Evolutionary conservation across 257 asterid species (phyloP), one percentile per base, ranked within the genome.

Genomic region (Fraxinus cuspidata): DNA sequence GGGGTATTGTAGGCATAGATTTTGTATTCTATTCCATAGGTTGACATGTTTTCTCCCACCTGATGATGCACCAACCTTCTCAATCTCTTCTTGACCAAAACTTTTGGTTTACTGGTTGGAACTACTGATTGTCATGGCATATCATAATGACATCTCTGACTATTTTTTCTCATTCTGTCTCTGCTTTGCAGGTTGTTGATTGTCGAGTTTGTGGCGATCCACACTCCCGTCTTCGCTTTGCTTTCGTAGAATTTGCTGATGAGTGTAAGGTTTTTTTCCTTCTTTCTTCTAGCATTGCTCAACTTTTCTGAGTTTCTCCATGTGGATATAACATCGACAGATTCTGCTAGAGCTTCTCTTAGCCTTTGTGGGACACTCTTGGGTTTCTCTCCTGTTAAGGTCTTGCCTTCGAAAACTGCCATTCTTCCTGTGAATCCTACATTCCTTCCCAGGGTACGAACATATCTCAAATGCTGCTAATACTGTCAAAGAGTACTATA

Each of bases 191-290:
- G 99, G 98, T 95, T 86, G 90, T 91, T 84, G 99, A 95, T 84
- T 95, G 99, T 51, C 94, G 99, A 71, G 96, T 95, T 75, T 95
- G 99, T 83, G 99, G 99, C 38, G 99, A 95, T 80, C 97, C 98
- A 40, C 97, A 93, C 85, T 95, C 99, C 78, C 97, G 95, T 77
- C 98, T 91, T 74, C 99, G 98, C 82, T 95, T 95, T 81, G 99
- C 99, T 51, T 95, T 95, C 80, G 99, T 95, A 38, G 99, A 95
- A 84, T 95, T 95, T 85, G 81, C 92, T 81, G 93, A 92, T 77
- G 99, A 95, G 76, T 88, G 99, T 95, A 85, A 80, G 98, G 73
- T 66, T 40, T 32, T 25, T 51, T 34, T 63, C 29, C 49, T 58
- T 31, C 70, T 12, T 53, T 19, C 21, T 12, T 74, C 35, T 56